A percentile compares a stretch with the other conserved stretches of the same genome.
Evolutionary conservation across 1,284 basidiomycete genomes (phyloP).

Genomic region (Tylopilus sp.): DNA sequence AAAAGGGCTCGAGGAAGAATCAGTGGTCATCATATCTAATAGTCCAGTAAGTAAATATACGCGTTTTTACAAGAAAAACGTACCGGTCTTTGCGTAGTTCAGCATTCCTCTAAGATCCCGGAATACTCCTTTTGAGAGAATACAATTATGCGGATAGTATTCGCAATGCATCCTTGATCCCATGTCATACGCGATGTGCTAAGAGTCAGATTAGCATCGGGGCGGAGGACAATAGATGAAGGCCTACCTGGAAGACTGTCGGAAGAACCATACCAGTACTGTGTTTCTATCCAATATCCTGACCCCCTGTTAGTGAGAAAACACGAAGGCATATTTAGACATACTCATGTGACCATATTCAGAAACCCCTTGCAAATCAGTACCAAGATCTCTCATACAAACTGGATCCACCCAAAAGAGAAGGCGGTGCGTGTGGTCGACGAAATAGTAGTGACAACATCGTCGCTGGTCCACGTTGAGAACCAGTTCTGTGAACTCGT

Average conservation of each 20-base stretch:
- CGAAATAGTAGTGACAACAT: neutral
- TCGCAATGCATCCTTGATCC: slow-evolving; percentile 29
- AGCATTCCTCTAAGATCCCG: slow-evolving; percentile 31
- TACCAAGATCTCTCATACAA: neutral
- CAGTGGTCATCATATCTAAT: slow-evolving; percentile 31
- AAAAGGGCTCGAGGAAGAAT: slow-evolving; percentile 32
- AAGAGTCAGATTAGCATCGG: neutral
- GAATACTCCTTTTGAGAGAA: slow-evolving; percentile 15
- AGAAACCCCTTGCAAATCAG: neutral
- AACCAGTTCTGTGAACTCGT: slow-evolving; percentile 21
- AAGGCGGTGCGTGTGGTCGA: neutral
- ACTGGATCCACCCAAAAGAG: neutral
- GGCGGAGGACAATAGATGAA: neutral
- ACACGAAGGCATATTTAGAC: neutral
- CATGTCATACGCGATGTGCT: neutral
- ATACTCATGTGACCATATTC: neutral
- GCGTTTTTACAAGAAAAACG: neutral
- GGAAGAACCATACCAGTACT: neutral
- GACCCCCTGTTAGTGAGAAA: neutral
- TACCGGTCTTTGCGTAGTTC: slow-evolving; percentile 32
- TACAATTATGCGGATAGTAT: slow-evolving; percentile 28
- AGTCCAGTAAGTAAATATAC: neutral
- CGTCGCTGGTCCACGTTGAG: neutral
- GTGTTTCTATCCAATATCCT: neutral
- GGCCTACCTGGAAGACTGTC: neutral